A percentile compares a stretch with the other conserved stretches of the same genome.
Conservation (phyloP, 371 early-diverging fungal genomes). For the Apophysomyces variabilis region DNA sequence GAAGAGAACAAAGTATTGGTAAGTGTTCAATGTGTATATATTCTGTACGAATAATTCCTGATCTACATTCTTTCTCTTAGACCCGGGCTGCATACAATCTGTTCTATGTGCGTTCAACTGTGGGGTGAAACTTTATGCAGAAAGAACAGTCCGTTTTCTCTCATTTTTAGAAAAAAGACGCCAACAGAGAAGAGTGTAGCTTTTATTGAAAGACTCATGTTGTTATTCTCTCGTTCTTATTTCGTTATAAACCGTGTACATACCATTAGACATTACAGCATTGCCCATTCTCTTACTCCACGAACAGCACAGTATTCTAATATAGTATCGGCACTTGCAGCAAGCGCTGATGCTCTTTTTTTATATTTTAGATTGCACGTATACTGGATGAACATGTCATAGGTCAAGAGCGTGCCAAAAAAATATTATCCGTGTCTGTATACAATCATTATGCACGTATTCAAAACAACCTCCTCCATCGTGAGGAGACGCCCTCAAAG, state of each 20-base stretch:
- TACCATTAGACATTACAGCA: slow-evolving; percentile 1
- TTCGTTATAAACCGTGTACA: slow-evolving; percentile 4
- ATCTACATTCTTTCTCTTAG: slow-evolving; percentile 8
- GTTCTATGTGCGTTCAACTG: slow-evolving; percentile 39
- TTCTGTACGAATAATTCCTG: neutral
- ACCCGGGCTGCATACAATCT: slow-evolving; percentile 39
- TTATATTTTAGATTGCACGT: neutral
- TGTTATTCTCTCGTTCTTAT: neutral
- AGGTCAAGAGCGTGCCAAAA: slow-evolving; percentile 82
- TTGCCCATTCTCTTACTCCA: slow-evolving; percentile 4
- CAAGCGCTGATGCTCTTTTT: neutral
- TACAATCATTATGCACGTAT: slow-evolving; percentile 82
- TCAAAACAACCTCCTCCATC: slow-evolving; percentile 54
- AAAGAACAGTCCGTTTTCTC: neutral
- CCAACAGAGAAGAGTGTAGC: no score
- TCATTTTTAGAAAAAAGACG: neutral
- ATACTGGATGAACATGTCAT: slow-evolving; percentile 78
- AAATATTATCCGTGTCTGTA: slow-evolving; percentile 77
- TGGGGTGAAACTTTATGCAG: slow-evolving; percentile 13
- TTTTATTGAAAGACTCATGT: slow-evolving; percentile 1
- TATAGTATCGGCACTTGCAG: neutral
- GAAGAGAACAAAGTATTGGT: slow-evolving; percentile 69
- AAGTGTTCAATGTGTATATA: slow-evolving; percentile 19
- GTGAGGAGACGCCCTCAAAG: neutral
- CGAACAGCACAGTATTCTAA: slow-evolving; percentile 9